Conservation (phyloP, 2,329 filamentous ascomycete species). For the Plenodomus biglobosus region DNA sequence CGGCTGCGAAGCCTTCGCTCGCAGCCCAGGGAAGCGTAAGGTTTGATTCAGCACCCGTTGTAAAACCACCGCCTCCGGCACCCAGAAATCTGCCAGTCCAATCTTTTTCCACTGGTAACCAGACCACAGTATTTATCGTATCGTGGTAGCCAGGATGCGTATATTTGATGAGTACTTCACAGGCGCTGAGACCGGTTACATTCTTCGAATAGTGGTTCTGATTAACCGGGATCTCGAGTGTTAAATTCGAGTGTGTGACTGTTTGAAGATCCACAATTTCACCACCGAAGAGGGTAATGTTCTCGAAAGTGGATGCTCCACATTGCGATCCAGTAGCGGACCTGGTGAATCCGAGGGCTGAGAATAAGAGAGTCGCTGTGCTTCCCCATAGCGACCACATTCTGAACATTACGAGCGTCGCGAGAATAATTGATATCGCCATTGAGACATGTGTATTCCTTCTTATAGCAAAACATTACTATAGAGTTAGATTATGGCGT, state of each 20-base stretch:
- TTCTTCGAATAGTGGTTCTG: constrained; percentile 13
- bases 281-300: constrained; percentile 1
- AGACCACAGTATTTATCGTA: constrained; percentile 19
- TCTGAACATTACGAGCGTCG: background rate
- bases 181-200: constrained; percentile 23
- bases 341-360: background rate
- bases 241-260: constrained; percentile 2
- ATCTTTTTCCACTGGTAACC: constrained; percentile 17
- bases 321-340: background rate
- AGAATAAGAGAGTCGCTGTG: background rate
- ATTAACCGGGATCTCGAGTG: constrained; percentile 3
- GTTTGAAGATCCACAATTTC: constrained; percentile 6
- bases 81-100: constrained; percentile 28
- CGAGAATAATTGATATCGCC: background rate
- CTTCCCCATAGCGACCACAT: background rate
- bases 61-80: constrained; percentile 25
- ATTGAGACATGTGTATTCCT: background rate
- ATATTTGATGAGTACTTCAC: constrained; percentile 43
- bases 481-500: background rate
- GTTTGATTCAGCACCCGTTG: constrained; percentile 16
- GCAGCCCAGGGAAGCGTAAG: constrained; percentile 13
- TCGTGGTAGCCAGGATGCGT: constrained; percentile 23
- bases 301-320: constrained; percentile 3
- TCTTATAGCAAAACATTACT: background rate
- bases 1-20: constrained; percentile 25